A percentile compares a stretch with the other conserved stretches of the same genome.
Evolutionary conservation across 371 early-diverging fungal genomes (phyloP).

Genomic region (Choanephora cucurbitarum): DNA sequence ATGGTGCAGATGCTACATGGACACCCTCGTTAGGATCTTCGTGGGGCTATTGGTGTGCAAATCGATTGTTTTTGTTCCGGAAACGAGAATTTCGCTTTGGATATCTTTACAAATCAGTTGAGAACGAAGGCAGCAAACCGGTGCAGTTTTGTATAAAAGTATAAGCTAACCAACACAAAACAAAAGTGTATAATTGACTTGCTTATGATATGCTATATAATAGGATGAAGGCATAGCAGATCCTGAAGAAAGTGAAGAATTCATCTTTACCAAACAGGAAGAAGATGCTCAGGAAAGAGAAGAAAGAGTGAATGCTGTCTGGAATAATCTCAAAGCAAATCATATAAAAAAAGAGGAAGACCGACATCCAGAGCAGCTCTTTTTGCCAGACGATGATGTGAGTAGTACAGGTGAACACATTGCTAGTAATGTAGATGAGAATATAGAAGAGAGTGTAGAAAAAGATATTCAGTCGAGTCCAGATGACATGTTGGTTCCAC

Average conservation of each 20-base stretch:
- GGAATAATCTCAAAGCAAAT: not conserved
- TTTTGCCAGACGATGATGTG: not conserved
- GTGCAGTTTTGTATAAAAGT: conserved; percentile 25
- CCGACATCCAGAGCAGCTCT: not conserved
- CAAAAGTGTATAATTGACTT: too few relatives aligned
- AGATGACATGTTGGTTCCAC: too few relatives aligned
- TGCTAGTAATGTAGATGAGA: not conserved
- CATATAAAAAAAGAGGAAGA: not conserved
- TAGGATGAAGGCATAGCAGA: conserved; percentile 18
- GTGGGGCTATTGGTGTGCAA: conserved; percentile 26
- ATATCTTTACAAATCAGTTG: conserved; percentile 18
- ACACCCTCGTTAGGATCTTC: conserved; percentile 19
- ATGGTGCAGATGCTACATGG: conserved; percentile 13
- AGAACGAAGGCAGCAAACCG: conserved; percentile 2
- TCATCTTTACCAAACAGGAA: not conserved
- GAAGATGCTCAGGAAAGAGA: conserved; percentile 1
- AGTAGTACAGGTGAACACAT: not conserved
- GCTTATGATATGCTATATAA: not conserved
- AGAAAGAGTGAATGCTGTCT: not conserved
- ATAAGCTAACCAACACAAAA: not conserved
- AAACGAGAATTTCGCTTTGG: conserved; percentile 13
- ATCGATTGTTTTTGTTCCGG: conserved; percentile 23
- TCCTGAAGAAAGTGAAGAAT: conserved; percentile 15
- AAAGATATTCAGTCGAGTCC: too few relatives aligned
- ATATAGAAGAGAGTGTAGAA: too few relatives aligned